phyloP scores from a whole-genome alignment of 2,329 filamentous ascomycete genomes.

The Ophiostoma sp. region DNA sequence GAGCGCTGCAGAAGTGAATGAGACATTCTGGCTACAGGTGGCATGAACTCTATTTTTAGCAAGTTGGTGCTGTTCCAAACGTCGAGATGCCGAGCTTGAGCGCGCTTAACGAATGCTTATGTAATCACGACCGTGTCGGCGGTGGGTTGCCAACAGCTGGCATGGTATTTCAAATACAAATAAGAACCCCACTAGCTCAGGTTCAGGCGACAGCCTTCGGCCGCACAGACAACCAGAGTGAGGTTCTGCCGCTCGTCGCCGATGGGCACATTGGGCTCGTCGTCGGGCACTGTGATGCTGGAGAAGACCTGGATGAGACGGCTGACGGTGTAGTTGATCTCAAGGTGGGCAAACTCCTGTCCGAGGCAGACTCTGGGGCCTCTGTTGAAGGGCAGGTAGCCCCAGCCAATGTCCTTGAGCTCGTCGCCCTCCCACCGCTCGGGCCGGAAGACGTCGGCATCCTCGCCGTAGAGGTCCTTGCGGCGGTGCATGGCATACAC shows the following conservation, averaged over 20 bases:
- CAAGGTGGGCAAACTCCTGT: constrained; percentile 12
- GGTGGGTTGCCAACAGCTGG: no score
- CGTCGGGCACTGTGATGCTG: neutral
- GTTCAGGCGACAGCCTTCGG: constrained; percentile 5
- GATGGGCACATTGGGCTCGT: neutral
- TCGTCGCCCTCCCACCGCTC: constrained; percentile 20
- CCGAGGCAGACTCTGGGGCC: constrained; percentile 21
- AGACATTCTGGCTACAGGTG: no score
- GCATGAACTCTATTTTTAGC: no score
- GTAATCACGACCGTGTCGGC: neutral
- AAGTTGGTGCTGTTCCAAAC: no score
- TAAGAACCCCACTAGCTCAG: neutral
- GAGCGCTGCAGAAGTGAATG: no score
- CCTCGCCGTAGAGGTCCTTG: constrained; percentile 22
- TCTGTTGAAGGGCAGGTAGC: constrained; percentile 23
- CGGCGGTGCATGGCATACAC: constrained; percentile 35
- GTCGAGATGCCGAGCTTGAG: no score
- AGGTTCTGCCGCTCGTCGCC: constrained; percentile 15
- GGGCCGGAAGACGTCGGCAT: constrained; percentile 23
- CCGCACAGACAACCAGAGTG: constrained; percentile 1
- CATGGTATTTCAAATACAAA: neutral
- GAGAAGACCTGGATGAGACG: constrained; percentile 14
- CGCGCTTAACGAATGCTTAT: neutral
- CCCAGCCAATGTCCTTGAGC: constrained; percentile 17
- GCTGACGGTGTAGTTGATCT: constrained; percentile 13